Conservation (phyloP, 495 filamentous ascomycete genomes). For the Friedmanniomyces simplex region DNA sequence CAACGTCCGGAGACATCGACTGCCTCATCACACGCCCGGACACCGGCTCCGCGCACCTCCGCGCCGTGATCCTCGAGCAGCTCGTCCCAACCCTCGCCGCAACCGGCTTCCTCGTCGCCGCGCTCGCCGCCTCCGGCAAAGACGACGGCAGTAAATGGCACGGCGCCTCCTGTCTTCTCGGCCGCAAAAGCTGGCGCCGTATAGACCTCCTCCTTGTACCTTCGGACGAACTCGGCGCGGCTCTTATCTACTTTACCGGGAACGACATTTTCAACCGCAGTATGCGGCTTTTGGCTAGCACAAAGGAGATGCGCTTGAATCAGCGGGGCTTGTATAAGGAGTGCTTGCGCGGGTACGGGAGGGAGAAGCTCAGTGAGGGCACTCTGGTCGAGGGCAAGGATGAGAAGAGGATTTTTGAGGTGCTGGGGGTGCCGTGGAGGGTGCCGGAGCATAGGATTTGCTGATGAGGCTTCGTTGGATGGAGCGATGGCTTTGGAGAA, state of each 20-base stretch:
- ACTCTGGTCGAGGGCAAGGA: constrained; percentile 62
- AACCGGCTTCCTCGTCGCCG: constrained; percentile 49
- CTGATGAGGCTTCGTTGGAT: constrained; percentile 22
- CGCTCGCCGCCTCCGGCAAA: constrained; percentile 37
- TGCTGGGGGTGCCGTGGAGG: constrained; percentile 80
- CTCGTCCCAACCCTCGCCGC: constrained; percentile 54
- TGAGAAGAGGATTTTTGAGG: constrained; percentile 78
- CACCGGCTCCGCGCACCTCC: constrained; percentile 46
- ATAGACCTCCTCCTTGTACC: constrained; percentile 87
- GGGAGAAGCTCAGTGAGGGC: constrained; percentile 59
- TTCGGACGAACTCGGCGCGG: constrained; percentile 69
- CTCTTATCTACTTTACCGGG: constrained; percentile 89
- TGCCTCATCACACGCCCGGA: constrained; percentile 68
- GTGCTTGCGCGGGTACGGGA: constrained; percentile 50
- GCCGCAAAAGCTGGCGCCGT: constrained; percentile 50
- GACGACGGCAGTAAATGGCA: constrained; percentile 69
- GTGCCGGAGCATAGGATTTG: constrained; percentile 73
- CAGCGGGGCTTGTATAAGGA: constrained; percentile 73
- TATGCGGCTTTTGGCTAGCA: constrained; percentile 69
- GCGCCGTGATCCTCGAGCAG: constrained; percentile 49
- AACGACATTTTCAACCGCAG: constrained; percentile 96
- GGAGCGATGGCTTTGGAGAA: too few relatives aligned
- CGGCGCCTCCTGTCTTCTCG: constrained; percentile 63
- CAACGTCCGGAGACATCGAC: constrained; percentile 72
- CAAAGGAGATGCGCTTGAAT: constrained; percentile 78